Base-by-base conservation (phyloP, 805 yeast species). In the Wickerhamomyces subpelliculosus region DNA sequence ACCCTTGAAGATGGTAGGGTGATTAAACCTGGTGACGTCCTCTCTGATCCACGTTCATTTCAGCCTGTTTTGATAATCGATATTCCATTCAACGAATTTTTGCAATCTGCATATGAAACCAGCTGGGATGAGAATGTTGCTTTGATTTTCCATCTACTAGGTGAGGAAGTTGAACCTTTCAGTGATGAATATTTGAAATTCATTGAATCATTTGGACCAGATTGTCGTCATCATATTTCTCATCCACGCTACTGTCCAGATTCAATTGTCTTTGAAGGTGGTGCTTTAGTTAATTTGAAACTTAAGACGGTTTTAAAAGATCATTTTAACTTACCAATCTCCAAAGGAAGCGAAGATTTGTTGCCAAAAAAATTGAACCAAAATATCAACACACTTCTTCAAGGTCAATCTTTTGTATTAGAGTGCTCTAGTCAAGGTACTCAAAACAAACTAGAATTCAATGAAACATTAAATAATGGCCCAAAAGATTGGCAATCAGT, bases 61-160 rank as follows among this genome's bases (percentile, higher is more conserved):
- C 69, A 76, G 2, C 75, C 81, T 25, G 62, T 84, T 12, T 54
- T 87, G 21, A 65, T 90, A 2, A 47, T 90, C 7, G 97, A 90
- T 51, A 71, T 87, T 19, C 96, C 96, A 0, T 62, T 67, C 14
- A 38, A 44, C 0, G 56, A 53, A 0, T 83, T 80, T 49, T 55
- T 76, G 13, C 46, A 44, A 16, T 56, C 58, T 7, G 61, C 60
- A 5, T 44, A 48, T 16, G 59, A 59, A 5, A 49, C 60, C 6
- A 36, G 49, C 12, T 58, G 66, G 49, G 45, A 44, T 5, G 45
- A 57, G 4, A 61, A 66, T 3, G 61, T 71, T 17, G 72, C 76
- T 1, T 56, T 73, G 2, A 82, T 88, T 1, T 88, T 85, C 55
- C 95, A 86, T 58, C 74, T 86, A 40, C 60, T 93, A 21, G 93